A percentile compares a stretch with the other conserved stretches of the same genome.
These are phyloP conservation scores for Monotropa hypopitys DNA, from an alignment of 179 eudicot species.

Conservation along the genomic window DNA sequence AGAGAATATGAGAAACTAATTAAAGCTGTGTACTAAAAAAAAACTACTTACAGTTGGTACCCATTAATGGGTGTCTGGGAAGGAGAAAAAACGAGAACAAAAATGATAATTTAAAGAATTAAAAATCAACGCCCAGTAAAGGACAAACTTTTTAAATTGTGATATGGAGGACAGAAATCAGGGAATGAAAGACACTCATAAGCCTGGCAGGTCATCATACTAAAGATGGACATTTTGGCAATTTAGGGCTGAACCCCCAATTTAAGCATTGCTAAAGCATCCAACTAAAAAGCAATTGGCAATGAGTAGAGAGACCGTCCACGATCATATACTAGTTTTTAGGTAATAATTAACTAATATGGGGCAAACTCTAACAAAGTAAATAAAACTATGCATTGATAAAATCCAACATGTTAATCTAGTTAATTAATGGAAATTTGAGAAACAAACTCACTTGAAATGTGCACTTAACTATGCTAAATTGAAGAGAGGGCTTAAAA, in stretches of 20 bases:
- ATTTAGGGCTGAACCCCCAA: not conserved
- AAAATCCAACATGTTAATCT: not conserved
- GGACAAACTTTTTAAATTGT: not conserved
- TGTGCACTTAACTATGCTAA: not conserved
- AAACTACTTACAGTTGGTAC: no score
- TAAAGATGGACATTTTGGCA: not conserved
- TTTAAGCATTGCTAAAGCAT: no score
- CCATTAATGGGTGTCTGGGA: no score
- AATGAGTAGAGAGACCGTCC: no score
- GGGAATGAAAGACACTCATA: not conserved
- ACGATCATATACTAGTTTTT: no score
- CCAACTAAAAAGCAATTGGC: no score
- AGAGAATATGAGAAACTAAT: constrained; percentile 10
- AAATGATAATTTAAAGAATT: no score
- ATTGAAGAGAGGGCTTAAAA: not conserved
- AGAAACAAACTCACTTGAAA: not conserved
- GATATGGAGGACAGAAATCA: not conserved
- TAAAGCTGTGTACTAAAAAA: not conserved
- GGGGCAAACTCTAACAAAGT: no score
- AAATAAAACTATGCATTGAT: not conserved
- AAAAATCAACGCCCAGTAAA: no score
- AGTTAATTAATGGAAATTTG: not conserved
- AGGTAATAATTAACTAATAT: no score
- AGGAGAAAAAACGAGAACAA: no score
- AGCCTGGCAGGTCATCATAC: not conserved